These are phyloP conservation scores for Ganoderma lucidum DNA, from an alignment of 1,284 basidiomycete species.

Conservation along the genomic window DNA sequence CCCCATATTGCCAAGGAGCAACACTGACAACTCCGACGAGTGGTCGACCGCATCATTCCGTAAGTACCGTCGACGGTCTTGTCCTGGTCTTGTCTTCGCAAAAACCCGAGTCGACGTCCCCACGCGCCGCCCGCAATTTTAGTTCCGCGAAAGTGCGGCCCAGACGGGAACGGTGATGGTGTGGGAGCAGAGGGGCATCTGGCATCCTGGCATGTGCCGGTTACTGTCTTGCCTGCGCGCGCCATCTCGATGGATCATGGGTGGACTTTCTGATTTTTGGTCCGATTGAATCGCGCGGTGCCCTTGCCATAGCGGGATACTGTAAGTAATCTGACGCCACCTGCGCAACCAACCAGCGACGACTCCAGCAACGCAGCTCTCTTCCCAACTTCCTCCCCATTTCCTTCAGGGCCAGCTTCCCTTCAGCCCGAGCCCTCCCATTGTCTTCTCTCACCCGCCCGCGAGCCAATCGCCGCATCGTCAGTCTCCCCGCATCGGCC, in stretches of 20 bases:
- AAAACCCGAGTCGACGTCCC: neutral
- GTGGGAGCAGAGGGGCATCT: slow-evolving; percentile 8
- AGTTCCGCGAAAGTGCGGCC: slow-evolving; percentile 1
- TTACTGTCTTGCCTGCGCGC: neutral
- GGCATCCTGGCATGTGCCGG: neutral
- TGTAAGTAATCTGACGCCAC: neutral
- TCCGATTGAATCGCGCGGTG: slow-evolving; percentile 7
- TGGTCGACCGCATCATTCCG: slow-evolving; percentile 2
- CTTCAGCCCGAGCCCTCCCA: neutral
- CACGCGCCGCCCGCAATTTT: slow-evolving; percentile 1
- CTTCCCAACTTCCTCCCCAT: slow-evolving; percentile 4
- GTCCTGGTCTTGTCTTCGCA: neutral
- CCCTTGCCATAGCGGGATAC: neutral
- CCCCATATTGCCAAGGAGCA: neutral
- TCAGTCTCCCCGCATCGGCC: neutral
- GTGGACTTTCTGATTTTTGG: neutral
- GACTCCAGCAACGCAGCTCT: neutral
- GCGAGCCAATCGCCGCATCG: slow-evolving; percentile 2
- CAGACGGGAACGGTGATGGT: neutral
- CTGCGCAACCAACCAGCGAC: neutral
- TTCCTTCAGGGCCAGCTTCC: neutral
- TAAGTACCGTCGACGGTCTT: neutral
- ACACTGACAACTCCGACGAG: neutral
- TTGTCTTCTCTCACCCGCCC: neutral
- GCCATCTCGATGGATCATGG: neutral